Percentiles rank a stretch among this genome's conserved stretches.
Conservation (phyloP, 1,284 basidiomycete genomes). For the Caloboletus inedulis region DNA sequence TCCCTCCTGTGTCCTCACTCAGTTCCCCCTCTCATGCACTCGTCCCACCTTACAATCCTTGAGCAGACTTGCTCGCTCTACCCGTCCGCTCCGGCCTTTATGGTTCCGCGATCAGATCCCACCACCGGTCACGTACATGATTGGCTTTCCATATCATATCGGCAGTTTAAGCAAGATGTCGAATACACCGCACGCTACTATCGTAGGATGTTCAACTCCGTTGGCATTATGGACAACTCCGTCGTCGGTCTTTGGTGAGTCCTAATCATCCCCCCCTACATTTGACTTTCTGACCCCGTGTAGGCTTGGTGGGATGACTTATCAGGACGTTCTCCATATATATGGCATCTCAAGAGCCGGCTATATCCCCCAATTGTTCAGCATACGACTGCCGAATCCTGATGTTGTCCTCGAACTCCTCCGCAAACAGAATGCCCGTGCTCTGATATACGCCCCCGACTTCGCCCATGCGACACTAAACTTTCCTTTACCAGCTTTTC, state of each 20-base stretch:
- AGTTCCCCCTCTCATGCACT: constrained; percentile 29
- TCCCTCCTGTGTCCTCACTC: constrained; percentile 6
- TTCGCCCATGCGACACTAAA: constrained; percentile 37
- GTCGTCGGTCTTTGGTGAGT: constrained; percentile 67
- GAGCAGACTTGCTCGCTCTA: constrained; percentile 43
- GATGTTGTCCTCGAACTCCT: constrained; percentile 65
- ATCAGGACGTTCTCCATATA: constrained; percentile 64
- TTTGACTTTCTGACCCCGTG: constrained; percentile 9
- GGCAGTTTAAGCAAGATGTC: constrained; percentile 52
- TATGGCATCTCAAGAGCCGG: constrained; percentile 70
- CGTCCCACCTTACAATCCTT: constrained; percentile 52
- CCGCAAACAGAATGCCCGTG: constrained; percentile 51
- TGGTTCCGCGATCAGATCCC: constrained; percentile 42
- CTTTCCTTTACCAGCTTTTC: constrained; percentile 48
- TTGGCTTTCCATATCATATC: constrained; percentile 54
- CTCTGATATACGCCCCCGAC: constrained; percentile 56
- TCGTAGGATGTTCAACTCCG: constrained; percentile 41
- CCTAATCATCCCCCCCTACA: constrained; percentile 1
- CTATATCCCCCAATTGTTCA: constrained; percentile 70
- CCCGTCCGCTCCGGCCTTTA: constrained; percentile 49
- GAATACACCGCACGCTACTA: constrained; percentile 55
- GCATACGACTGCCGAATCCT: constrained; percentile 65
- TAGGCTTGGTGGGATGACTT: constrained; percentile 67
- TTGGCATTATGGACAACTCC: constrained; percentile 47
- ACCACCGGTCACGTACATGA: constrained; percentile 34